Conservation (phyloP, 2,329 filamentous ascomycete species). For the Colletotrichum horii region DNA sequence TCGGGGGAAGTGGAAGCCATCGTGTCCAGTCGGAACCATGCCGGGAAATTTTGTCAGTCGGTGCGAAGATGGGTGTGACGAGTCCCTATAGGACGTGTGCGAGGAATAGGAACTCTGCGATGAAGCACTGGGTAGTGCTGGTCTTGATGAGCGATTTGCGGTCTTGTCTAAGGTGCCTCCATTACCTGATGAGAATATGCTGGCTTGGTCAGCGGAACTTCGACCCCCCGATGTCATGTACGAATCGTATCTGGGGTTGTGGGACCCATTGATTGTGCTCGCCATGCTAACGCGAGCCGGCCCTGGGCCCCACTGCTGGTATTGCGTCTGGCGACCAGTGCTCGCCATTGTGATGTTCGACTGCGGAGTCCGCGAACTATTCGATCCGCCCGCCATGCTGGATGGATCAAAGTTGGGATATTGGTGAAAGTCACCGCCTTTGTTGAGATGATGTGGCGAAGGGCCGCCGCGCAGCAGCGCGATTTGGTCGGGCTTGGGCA, state of each 20-base stretch:
- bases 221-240: conserved; percentile 64
- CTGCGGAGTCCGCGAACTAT: conserved; percentile 60
- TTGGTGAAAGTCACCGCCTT: conserved; percentile 84
- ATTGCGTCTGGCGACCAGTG: conserved; percentile 73
- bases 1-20: conserved; percentile 68
- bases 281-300: conserved; percentile 59
- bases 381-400: conserved; percentile 52
- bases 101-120: conserved; percentile 61
- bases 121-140: conserved; percentile 60
- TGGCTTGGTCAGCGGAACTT: conserved; percentile 60
- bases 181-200: conserved; percentile 65
- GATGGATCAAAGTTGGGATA: conserved; percentile 76
- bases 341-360: conserved; percentile 74
- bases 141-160: conserved; percentile 51
- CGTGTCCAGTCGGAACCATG: conserved; percentile 39
- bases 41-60: conserved; percentile 60
- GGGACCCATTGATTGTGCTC: conserved; percentile 53
- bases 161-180: conserved; percentile 45
- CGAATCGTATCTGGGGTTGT: conserved; percentile 69
- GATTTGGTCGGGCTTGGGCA: conserved; percentile 70
- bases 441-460: conserved; percentile 83
- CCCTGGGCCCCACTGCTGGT: conserved; percentile 75
- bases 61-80: conserved; percentile 56
- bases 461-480: conserved; percentile 69
- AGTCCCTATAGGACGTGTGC: conserved; percentile 37